These are phyloP conservation scores for Botrytis byssoidea DNA, from an alignment of 2,329 filamentous ascomycete species.

Conservation along the genomic window DNA sequence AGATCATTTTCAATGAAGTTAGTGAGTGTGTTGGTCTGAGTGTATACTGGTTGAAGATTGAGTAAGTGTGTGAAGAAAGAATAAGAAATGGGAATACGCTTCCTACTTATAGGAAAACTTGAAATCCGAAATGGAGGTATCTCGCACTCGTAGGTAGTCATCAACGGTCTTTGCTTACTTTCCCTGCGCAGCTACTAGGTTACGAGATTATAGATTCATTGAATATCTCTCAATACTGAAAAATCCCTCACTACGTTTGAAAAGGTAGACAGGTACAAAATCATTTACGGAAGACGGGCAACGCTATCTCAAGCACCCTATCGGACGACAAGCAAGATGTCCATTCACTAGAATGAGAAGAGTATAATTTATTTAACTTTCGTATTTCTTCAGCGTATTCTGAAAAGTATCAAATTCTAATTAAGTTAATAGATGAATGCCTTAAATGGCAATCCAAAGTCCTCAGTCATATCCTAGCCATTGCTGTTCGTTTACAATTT, in stretches of 20 bases:
- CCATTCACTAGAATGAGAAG: rapidly evolving
- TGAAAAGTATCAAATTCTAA: not conserved
- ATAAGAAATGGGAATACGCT: not conserved
- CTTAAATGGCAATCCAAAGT: not conserved
- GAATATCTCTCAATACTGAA: not conserved
- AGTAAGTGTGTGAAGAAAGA: not conserved
- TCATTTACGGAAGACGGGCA: not conserved
- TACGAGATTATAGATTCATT: not conserved
- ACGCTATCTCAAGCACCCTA: not conserved
- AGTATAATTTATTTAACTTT: not conserved
- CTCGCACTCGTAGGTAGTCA: too few relatives aligned
- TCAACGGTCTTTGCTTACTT: too few relatives aligned
- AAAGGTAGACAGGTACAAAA: not conserved
- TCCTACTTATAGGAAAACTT: not conserved
- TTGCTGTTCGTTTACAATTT: not conserved
- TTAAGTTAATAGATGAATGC: not conserved
- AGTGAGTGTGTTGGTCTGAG: not conserved
- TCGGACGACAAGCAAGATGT: not conserved
- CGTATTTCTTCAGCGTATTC: not conserved
- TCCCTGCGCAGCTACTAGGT: too few relatives aligned
- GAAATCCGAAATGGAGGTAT: not conserved
- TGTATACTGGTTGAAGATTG: not conserved
- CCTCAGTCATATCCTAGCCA: not conserved
- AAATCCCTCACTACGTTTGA: not conserved
- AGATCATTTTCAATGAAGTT: not conserved